Percentiles rank a stretch among this genome's conserved stretches.
phyloP scores from a whole-genome alignment of 768 basidiomycete genomes.

The Pleurotus ostreatus region DNA sequence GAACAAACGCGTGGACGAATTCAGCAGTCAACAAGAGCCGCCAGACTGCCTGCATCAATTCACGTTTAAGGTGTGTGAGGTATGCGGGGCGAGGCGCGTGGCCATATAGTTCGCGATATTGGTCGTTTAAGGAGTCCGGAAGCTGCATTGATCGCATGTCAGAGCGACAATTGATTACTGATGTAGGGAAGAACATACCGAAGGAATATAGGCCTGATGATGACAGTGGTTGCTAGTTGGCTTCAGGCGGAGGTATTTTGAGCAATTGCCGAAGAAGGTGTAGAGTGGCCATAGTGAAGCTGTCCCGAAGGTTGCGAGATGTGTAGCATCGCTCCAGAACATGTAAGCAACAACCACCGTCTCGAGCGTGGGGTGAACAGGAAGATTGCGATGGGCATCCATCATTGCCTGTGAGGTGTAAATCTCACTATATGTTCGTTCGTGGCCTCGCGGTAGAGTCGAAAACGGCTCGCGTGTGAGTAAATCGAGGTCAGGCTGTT shows the following conservation, averaged over 20 bases:
- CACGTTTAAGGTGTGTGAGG: conserved; percentile 4
- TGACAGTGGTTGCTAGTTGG: conserved; percentile 16
- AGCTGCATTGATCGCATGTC: conserved; percentile 13
- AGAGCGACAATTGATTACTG: background rate
- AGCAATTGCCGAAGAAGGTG: conserved; percentile 18
- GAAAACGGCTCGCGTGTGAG: conserved; percentile 19
- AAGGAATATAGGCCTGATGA: conserved; percentile 28
- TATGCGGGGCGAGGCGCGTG: conserved; percentile 9
- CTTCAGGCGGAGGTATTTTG: conserved; percentile 18
- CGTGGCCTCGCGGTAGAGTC: conserved; percentile 12
- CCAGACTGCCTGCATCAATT: conserved; percentile 24
- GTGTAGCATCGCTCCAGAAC: conserved; percentile 28
- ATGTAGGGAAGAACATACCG: background rate
- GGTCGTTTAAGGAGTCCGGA: conserved; percentile 18
- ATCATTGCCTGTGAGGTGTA: conserved; percentile 24
- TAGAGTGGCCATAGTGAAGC: conserved; percentile 23
- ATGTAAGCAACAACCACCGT: conserved; percentile 18
- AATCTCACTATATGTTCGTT: conserved; percentile 25
- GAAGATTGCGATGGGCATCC: conserved; percentile 18
- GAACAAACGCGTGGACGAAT: conserved; percentile 9
- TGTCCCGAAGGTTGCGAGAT: conserved; percentile 25
- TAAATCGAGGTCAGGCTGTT: conserved; percentile 15
- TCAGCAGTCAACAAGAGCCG: background rate
- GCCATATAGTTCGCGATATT: conserved; percentile 11
- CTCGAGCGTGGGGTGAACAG: conserved; percentile 12